Conservation (phyloP, 306 rosid genomes). For the Corylus americana region DNA sequence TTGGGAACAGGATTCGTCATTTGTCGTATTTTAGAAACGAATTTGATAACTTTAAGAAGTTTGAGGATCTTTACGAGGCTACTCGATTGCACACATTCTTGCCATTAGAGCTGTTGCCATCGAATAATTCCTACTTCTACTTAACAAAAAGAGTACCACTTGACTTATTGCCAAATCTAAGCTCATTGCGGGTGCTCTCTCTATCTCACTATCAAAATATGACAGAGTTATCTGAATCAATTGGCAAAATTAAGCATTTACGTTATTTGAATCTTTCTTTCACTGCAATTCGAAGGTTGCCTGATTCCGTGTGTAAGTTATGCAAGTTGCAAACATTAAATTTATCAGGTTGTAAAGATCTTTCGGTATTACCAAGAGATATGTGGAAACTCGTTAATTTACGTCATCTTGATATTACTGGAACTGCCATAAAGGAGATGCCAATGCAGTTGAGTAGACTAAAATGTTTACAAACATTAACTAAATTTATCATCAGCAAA, state of each 20-base stretch:
- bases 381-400: no score
- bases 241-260: slow-evolving; percentile 3
- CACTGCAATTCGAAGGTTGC: no score
- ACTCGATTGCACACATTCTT: background rate
- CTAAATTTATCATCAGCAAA: background rate
- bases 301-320: no score
- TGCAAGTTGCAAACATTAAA: no score
- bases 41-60: background rate
- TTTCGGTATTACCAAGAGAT: no score
- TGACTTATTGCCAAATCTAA: background rate
- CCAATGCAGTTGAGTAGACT: no score
- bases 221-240: background rate
- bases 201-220: background rate
- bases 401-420: no score
- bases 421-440: no score
- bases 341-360: no score
- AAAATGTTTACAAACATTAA: no score
- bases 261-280: no score
- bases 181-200: slow-evolving; percentile 7
- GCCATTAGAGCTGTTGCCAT: background rate
- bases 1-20: slow-evolving; percentile 10
- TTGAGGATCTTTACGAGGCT: background rate
- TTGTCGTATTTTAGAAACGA: background rate
- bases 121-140: no score
- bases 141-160: background rate